Evolutionary conservation across 495 filamentous ascomycete genomes (phyloP), one percentile per base, ranked within the genome.

Genomic region (Hapsidospora chrysogenum): DNA sequence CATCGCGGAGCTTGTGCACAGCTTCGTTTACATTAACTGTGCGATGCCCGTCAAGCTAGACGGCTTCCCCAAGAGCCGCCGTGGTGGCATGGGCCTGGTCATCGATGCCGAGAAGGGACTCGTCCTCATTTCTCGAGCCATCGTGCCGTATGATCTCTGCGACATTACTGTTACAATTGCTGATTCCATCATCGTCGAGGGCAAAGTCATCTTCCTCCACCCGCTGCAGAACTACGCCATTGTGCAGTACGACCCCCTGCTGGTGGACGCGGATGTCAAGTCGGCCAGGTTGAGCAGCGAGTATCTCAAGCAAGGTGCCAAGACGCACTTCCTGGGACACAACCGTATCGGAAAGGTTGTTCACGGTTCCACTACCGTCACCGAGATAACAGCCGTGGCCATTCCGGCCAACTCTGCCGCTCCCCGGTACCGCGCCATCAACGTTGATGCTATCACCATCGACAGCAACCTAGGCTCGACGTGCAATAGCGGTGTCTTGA

Each of bases 181-280:
- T 11, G 92, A 99, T 47, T 92, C 85, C 10, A 79, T 96, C 46
- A 81, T 95, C 36, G 80, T 96, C 11, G 78, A 80, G 38, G 89
- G 80, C 39, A 94, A 92, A 53, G 80, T 99, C 11, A 64, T 94
- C 15, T 99, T 99, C 64, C 67, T 99, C 60, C 89, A 99, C 54
- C 89, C 89, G n/a, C 63, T 96, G 20, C 92, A 95, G 50, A 99
- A 99, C 53, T 99, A 95, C 57, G 78, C 77, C 41, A 78, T 99
- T 46, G 70, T 99, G 37, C 80, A 92, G 55, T 99, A 96, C 50
- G 89, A 99, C 53, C 80, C 92, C 2, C 75, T 68, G 22, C 72
- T 99, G 1, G 92, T 96, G 29, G 71, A 92, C 44, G 89, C 92
- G 5, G 87, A 92, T 4, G 84, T 99, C 15, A 65, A 92, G 55